Conservation (phyloP, 2,329 filamentous ascomycete genomes). For the Colletotrichum gigasporum region DNA sequence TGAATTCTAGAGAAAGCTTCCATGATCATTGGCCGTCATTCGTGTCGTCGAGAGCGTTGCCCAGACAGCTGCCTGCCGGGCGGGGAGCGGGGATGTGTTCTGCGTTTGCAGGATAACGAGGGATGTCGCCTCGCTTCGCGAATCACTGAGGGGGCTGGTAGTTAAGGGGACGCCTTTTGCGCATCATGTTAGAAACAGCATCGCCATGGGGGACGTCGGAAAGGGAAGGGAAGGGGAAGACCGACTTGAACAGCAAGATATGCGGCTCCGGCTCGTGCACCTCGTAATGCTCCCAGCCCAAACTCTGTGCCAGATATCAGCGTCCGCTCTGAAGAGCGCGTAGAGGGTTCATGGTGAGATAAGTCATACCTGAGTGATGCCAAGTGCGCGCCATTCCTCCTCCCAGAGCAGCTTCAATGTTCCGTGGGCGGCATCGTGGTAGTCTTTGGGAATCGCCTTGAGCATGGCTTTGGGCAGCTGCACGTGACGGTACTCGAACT, state of each 20-base stretch:
- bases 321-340: background rate
- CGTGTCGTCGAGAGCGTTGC: slow-evolving; percentile 29
- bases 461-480: slow-evolving; percentile 98
- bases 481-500: slow-evolving; percentile 97
- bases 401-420: slow-evolving; percentile 98
- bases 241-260: slow-evolving; percentile 98
- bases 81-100: slow-evolving; percentile 18
- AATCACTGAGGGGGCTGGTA: slow-evolving; percentile 76
- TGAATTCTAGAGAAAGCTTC: slow-evolving; percentile 36
- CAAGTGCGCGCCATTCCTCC: slow-evolving; percentile 96
- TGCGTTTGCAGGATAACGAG: slow-evolving; percentile 26
- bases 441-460: slow-evolving; percentile 94
- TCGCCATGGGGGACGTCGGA: background rate
- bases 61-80: slow-evolving; percentile 16
- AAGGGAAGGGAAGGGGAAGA: slow-evolving; percentile 33
- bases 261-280: slow-evolving; percentile 99
- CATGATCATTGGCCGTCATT: slow-evolving; percentile 33
- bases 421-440: slow-evolving; percentile 88
- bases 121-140: slow-evolving; percentile 13
- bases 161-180: slow-evolving; percentile 79
- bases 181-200: background rate
- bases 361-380: slow-evolving; percentile 89
- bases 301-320: slow-evolving; percentile 68
- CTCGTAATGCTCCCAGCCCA: slow-evolving; percentile 99
- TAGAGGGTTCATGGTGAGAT: background rate